Conservation (phyloP, 176 grass and related monocot species). For the Themeda triandra region DNA sequence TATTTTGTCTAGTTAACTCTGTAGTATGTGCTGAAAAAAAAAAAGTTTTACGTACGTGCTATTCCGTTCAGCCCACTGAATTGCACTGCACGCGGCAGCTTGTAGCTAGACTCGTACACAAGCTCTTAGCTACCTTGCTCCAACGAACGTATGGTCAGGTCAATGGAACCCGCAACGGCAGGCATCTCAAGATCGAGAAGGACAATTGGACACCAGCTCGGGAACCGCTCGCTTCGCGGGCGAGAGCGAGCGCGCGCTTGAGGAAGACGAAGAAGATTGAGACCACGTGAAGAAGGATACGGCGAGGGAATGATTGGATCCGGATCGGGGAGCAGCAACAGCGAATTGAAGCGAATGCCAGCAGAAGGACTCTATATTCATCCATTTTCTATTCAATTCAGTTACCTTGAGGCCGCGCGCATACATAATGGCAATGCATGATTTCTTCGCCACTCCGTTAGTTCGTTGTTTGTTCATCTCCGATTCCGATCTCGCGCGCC, state of each 20-base stretch:
- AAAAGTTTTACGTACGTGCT: too few species aligned
- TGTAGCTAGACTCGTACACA: too few species aligned
- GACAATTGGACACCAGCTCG: background rate
- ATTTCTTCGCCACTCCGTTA: background rate
- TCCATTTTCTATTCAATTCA: too few species aligned
- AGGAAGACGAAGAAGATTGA: background rate
- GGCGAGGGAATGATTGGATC: background rate
- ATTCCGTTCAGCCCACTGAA: background rate
- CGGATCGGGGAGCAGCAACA: slow-evolving; percentile 9
- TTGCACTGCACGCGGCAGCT: too few species aligned
- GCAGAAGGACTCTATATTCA: background rate
- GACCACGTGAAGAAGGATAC: background rate
- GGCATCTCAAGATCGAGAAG: background rate
- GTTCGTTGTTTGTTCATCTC: background rate
- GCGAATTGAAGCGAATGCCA: too few species aligned
- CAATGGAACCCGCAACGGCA: background rate
- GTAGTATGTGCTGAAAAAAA: too few species aligned
- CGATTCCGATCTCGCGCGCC: background rate
- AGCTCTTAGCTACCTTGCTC: background rate
- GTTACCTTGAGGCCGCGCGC: too few species aligned
- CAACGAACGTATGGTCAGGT: slow-evolving; percentile 2
- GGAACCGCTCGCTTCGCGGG: background rate
- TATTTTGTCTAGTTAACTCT: too few species aligned
- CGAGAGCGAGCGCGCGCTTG: background rate
- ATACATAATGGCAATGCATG: too few species aligned